Percentiles rank a stretch among this genome's conserved stretches.
phyloP scores from a whole-genome alignment of 148 eudicot genomes.

The Amaranthus hypochondriacus region DNA sequence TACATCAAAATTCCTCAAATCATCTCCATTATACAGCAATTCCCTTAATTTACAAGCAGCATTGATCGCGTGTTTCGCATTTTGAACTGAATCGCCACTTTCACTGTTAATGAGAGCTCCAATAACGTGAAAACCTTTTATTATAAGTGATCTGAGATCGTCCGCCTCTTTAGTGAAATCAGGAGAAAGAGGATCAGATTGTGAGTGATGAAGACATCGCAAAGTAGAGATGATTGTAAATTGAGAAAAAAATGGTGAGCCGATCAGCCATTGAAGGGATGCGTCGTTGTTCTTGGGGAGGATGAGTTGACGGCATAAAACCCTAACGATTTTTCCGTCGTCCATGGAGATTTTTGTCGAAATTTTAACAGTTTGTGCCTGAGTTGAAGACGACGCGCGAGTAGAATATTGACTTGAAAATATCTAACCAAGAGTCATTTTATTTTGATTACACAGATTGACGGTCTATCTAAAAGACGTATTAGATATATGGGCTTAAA shows the following conservation, averaged over 20 bases:
- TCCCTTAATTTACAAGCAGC: slow-evolving; percentile 47
- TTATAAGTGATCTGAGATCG: slow-evolving; percentile 57
- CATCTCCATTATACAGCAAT: slow-evolving; percentile 26
- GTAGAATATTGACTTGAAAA: too few relatives aligned
- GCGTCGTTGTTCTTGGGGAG: slow-evolving; percentile 27
- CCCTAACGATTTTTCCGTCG: slow-evolving; percentile 25
- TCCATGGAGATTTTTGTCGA: background rate
- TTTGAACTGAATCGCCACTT: slow-evolving; percentile 29
- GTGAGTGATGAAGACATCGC: slow-evolving; percentile 59
- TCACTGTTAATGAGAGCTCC: slow-evolving; percentile 64
- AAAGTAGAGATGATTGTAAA: slow-evolving; percentile 66
- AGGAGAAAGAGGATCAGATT: slow-evolving; percentile 33
- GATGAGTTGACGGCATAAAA: slow-evolving; percentile 45
- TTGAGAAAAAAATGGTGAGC: slow-evolving; percentile 64
- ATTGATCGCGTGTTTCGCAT: slow-evolving; percentile 46
- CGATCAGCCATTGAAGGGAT: slow-evolving; percentile 76
- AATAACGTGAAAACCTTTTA: slow-evolving; percentile 69
- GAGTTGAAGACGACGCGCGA: too few relatives aligned
- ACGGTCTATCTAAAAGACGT: too few relatives aligned
- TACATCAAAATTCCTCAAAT: slow-evolving; percentile 26
- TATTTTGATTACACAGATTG: too few relatives aligned
- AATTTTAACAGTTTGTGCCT: background rate
- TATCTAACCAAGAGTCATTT: too few relatives aligned
- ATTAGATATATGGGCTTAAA: too few relatives aligned
- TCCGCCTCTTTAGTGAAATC: slow-evolving; percentile 30